Evolutionary conservation across 2,329 filamentous ascomycete genomes (phyloP).

Genomic region (Alternaria arborescens): DNA sequence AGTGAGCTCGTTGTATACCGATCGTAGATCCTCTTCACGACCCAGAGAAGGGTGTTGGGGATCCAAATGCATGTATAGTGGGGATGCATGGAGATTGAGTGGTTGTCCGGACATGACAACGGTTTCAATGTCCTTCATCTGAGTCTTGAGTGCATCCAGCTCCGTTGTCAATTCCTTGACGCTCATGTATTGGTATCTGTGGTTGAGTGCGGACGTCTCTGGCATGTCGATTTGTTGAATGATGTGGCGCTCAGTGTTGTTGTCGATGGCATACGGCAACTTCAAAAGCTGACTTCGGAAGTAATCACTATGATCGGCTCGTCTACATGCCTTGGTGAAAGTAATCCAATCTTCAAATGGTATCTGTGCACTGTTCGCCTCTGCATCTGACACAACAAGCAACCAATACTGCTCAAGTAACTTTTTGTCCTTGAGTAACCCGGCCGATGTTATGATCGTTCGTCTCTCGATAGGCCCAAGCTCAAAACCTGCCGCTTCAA

Average conservation of each 20-base stretch:
- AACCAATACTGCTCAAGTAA: constrained; percentile 45
- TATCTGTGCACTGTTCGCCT: constrained; percentile 32
- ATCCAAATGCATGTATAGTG: constrained; percentile 50
- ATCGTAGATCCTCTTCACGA: constrained; percentile 41
- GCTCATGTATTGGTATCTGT: constrained; percentile 22
- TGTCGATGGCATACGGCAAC: constrained; percentile 36
- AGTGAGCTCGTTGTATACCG: constrained; percentile 57
- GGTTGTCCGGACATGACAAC: constrained; percentile 45
- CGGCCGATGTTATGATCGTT: constrained; percentile 40
- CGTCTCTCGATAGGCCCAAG: constrained; percentile 34
- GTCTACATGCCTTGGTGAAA: constrained; percentile 43
- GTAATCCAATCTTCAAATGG: constrained; percentile 44
- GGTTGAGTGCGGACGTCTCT: constrained; percentile 1
- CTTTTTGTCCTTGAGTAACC: constrained; percentile 31
- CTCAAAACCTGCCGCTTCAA: constrained; percentile 27
- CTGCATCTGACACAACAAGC: constrained; percentile 31
- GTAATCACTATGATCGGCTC: constrained; percentile 30
- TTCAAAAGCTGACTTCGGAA: constrained; percentile 37
- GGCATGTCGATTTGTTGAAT: constrained; percentile 11
- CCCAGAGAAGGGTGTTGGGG: constrained; percentile 32
- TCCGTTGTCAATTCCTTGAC: constrained; percentile 25
- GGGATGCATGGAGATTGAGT: constrained; percentile 47
- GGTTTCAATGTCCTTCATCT: constrained; percentile 39
- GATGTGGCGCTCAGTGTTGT: constrained; percentile 19
- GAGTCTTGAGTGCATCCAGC: constrained; percentile 32